These are phyloP conservation scores for Leccinum rimulosum DNA, from an alignment of 768 basidiomycete species.

Conservation along the genomic window DNA sequence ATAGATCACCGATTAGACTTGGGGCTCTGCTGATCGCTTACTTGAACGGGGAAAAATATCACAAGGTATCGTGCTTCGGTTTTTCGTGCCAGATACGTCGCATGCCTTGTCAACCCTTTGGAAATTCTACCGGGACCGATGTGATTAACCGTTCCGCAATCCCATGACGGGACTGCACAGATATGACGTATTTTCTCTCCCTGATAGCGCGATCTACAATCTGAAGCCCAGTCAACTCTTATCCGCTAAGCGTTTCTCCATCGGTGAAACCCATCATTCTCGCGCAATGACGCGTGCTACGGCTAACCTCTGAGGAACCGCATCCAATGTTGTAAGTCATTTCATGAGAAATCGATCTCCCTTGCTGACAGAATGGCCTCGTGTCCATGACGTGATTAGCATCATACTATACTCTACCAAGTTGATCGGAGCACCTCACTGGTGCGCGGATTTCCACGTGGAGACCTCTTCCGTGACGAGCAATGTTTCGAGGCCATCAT, in stretches of 20 bases:
- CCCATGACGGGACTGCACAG: no score
- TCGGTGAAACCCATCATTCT: background rate
- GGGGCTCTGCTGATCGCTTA: no score
- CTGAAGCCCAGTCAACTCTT: background rate
- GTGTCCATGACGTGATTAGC: slow-evolving; percentile 55
- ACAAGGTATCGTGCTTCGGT: background rate
- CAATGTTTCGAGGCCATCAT: slow-evolving; percentile 62
- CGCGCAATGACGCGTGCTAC: slow-evolving; percentile 30
- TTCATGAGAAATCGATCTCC: background rate
- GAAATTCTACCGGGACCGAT: no score
- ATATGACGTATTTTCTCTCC: no score
- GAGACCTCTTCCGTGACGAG: slow-evolving; percentile 47
- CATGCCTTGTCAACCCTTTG: background rate
- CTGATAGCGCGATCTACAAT: no score
- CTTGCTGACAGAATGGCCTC: slow-evolving; percentile 42
- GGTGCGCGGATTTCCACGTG: background rate
- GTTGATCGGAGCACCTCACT: background rate
- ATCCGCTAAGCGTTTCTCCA: background rate
- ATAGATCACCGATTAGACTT: background rate
- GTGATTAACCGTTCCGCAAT: no score
- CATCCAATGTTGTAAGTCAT: slow-evolving; percentile 38
- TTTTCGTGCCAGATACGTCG: background rate
- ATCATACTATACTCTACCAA: background rate
- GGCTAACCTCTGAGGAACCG: slow-evolving; percentile 38
- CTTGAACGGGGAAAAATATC: no score